A percentile compares a stretch with the other conserved stretches of the same genome.
Evolutionary conservation across 2,329 filamentous ascomycete genomes (phyloP).

Genomic region (Mycocentrospora acerina): DNA sequence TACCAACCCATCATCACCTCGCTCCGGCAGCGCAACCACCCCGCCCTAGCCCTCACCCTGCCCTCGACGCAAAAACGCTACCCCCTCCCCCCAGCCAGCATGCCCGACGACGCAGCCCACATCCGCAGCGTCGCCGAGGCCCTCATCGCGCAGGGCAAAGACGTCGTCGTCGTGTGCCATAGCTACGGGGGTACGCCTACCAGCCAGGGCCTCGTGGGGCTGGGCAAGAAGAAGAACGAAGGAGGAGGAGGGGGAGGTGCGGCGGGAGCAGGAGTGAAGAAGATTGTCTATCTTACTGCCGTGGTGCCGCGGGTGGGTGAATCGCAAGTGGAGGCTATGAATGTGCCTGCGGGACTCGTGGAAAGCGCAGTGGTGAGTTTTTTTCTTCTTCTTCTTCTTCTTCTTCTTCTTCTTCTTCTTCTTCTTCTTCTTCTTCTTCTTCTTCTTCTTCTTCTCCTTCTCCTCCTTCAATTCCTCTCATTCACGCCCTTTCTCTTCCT

Average conservation of each 20-base stretch:
- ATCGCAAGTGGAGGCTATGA: slow-evolving; percentile 7
- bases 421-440: too few relatives aligned
- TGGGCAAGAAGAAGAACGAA: slow-evolving; percentile 15
- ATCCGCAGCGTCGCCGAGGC: slow-evolving; percentile 21
- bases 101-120: slow-evolving; percentile 29
- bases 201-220: slow-evolving; percentile 9
- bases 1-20: slow-evolving; percentile 12
- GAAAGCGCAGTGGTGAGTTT: slow-evolving; percentile 5
- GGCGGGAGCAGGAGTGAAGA: slow-evolving; percentile 24
- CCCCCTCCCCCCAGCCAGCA: slow-evolving; percentile 14
- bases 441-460: too few relatives aligned
- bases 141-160: slow-evolving; percentile 29
- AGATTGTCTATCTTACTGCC: slow-evolving; percentile 18
- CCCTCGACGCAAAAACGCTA: slow-evolving; percentile 15
- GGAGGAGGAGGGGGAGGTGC: too few relatives aligned
- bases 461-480: too few relatives aligned
- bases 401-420: too few relatives aligned
- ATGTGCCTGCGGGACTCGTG: slow-evolving; percentile 1
- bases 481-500: too few relatives aligned
- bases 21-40: slow-evolving; percentile 11
- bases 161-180: slow-evolving; percentile 28
- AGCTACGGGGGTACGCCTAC: slow-evolving; percentile 17
- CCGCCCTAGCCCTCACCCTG: slow-evolving; percentile 12
- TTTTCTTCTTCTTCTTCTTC: too few relatives aligned
- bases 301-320: slow-evolving; percentile 13